Conservation (phyloP, 352 stramenopile genomes). For the Phytophthora hybrid region DNA sequence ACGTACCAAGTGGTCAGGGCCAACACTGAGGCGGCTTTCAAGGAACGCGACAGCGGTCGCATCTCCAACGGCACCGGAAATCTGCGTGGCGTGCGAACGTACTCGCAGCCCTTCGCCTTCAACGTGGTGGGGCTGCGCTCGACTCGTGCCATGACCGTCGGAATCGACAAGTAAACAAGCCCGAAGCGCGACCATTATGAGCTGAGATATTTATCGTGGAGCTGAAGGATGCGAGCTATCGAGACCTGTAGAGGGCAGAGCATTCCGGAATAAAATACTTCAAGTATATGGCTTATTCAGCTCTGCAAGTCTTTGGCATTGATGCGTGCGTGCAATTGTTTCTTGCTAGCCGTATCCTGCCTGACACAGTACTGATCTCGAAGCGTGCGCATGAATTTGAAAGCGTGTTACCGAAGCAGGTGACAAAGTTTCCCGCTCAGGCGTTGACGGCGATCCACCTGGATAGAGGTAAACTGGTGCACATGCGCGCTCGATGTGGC, state of each 20-base stretch:
- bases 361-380: not conserved
- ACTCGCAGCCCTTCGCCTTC: slow-evolving; percentile 53
- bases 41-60: slow-evolving; percentile 46
- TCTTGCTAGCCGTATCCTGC: too few relatives aligned
- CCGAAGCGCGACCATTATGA: slow-evolving; percentile 21
- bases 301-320: slow-evolving; percentile 6
- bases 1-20: slow-evolving; percentile 71
- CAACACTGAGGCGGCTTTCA: slow-evolving; percentile 62
- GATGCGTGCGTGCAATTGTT: not conserved
- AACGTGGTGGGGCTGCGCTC: slow-evolving; percentile 53
- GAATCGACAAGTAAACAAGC: slow-evolving; percentile 30
- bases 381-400: too few relatives aligned
- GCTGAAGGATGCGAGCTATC: slow-evolving; percentile 20
- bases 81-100: slow-evolving; percentile 40
- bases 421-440: not conserved
- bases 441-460: not conserved
- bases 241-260: slow-evolving; percentile 2
- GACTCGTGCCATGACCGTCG: slow-evolving; percentile 48
- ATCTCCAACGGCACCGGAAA: slow-evolving; percentile 19
- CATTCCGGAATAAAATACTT: slow-evolving; percentile 28
- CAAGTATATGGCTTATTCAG: slow-evolving; percentile 4
- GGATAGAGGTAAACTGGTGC: not conserved
- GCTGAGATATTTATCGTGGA: slow-evolving; percentile 45
- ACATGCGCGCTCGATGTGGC: not conserved
- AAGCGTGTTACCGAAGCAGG: too few relatives aligned